Evolutionary conservation across 1,284 basidiomycete genomes (phyloP), one percentile per base, ranked within the genome.

Genomic region (Pterulicium gracile): DNA sequence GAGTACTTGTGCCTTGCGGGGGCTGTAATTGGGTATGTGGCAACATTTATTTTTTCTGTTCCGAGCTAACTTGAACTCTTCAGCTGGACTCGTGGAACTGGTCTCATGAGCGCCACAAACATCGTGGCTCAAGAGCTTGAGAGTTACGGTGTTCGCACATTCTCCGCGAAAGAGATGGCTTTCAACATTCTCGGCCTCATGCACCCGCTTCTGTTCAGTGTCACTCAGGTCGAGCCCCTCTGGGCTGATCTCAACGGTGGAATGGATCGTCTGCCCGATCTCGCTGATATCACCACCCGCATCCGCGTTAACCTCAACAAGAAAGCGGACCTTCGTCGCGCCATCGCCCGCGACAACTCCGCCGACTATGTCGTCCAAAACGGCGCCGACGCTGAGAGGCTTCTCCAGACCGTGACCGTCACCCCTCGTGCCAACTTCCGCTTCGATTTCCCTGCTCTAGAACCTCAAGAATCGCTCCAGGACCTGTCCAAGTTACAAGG

Each of bases 121-220:
- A 91, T 88, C 46, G 84, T 98, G 47, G 91, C 96, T 39, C 89
- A 96, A 52, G 90, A 93, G 51, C 78, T 98, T 44, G 95, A 98
- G 69, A 79, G 84, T 54, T 79, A 91, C 53, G 95, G 96, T 55
- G 88, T 96, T 51, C 82, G 95, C 56, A 98, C 96, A 3, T 98
- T 98, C 81, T 96, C 92, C 2, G 88, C 94, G 43, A 97, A 97
- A 71, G 95, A 98, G 71, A 98, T 98, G 95, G 93, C 94, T 2
- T 98, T 98, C 81, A 98, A 98, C 69, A 91, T 98, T 57, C 83
- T 98, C 48, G 96, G 95, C 55, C 77, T 95, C 42, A 96, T 98
- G 92, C 96, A 98, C 63, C 95, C 96, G 39, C 81, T 98, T n/a
- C 78, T 98, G 45, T 98, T 98, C 76, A 97, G 95, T 64, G 94